phyloP scores from a whole-genome alignment of 768 basidiomycete genomes.

The Kwoniella mangroviensis region DNA sequence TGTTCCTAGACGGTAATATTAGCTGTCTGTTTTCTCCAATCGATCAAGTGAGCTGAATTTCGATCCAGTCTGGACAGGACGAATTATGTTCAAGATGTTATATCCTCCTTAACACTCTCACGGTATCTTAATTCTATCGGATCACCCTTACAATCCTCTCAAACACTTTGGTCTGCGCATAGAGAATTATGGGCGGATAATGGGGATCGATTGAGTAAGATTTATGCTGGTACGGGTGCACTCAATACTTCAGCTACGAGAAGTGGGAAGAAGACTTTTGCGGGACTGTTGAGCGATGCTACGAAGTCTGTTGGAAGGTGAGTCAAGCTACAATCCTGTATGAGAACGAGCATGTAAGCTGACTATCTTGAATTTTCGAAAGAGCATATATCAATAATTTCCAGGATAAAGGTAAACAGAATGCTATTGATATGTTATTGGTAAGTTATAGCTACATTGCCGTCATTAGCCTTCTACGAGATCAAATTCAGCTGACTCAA shows the following conservation, averaged over 20 bases:
- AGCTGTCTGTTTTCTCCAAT: no score
- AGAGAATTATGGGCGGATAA: conserved; percentile 90
- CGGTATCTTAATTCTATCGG: conserved; percentile 79
- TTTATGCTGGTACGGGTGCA: conserved; percentile 80
- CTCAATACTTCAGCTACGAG: conserved; percentile 95
- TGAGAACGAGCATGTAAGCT: no score
- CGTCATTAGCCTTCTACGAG: background rate
- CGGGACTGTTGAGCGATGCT: conserved; percentile 92
- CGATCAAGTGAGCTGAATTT: background rate
- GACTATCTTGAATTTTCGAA: background rate
- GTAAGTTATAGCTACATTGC: conserved; percentile 61
- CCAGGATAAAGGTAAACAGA: conserved; percentile 90
- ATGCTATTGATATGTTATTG: conserved; percentile 92
- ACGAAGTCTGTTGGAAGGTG: conserved; percentile 74
- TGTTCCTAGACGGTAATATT: background rate
- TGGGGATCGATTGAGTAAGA: conserved; percentile 68
- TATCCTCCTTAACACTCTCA: conserved; percentile 79
- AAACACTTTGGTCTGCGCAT: conserved; percentile 77
- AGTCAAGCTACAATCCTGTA: conserved; percentile 3
- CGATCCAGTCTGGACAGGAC: conserved; percentile 85
- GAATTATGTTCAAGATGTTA: conserved; percentile 94
- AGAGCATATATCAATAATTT: conserved; percentile 98
- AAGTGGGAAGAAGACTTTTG: conserved; percentile 90
- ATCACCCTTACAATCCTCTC: conserved; percentile 65
- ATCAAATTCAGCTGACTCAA: background rate